These are phyloP conservation scores for Hysterium pulicare DNA, from an alignment of 2,329 filamentous ascomycete species.

Conservation along the genomic window DNA sequence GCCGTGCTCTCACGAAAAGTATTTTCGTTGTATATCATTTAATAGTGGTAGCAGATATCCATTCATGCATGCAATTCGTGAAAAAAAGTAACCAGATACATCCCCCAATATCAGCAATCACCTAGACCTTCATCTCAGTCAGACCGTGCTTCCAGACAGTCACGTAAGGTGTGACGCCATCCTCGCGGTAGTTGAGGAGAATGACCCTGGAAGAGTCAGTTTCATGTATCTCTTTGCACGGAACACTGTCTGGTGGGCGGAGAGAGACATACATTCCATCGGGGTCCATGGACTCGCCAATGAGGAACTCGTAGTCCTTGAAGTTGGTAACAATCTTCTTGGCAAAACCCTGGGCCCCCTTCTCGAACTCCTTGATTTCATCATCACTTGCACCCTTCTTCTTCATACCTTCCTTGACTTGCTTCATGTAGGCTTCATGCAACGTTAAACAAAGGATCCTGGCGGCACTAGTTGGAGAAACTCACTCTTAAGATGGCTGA, in stretches of 20 bases:
- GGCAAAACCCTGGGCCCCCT: conserved; percentile 67
- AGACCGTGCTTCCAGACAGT: conserved; percentile 96
- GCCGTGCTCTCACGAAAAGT: neutral
- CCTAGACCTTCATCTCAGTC: conserved; percentile 84
- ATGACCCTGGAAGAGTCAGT: conserved; percentile 60
- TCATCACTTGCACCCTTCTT: conserved; percentile 60
- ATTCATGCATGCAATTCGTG: conserved; percentile 38
- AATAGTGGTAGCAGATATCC: conserved; percentile 33
- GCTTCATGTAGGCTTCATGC: conserved; percentile 79
- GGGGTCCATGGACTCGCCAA: conserved; percentile 86
- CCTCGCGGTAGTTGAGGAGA: conserved; percentile 96
- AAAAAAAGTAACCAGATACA: conserved; percentile 28
- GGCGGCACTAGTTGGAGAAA: neutral
- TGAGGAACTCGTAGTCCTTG: conserved; percentile 95
- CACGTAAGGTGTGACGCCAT: conserved; percentile 85
- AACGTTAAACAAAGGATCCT: conserved; percentile 7
- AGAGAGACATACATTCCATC: conserved; percentile 78
- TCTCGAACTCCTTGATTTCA: conserved; percentile 75
- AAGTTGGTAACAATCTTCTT: conserved; percentile 84
- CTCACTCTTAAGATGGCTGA: conserved; percentile 78
- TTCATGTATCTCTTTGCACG: neutral
- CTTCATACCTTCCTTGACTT: conserved; percentile 64
- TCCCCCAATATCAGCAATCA: conserved; percentile 7
- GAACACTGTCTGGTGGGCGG: neutral
- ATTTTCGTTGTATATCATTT: conserved; percentile 28